Conservation (phyloP, 164 flowering plant genomes). For the Sextonia rubra region DNA sequence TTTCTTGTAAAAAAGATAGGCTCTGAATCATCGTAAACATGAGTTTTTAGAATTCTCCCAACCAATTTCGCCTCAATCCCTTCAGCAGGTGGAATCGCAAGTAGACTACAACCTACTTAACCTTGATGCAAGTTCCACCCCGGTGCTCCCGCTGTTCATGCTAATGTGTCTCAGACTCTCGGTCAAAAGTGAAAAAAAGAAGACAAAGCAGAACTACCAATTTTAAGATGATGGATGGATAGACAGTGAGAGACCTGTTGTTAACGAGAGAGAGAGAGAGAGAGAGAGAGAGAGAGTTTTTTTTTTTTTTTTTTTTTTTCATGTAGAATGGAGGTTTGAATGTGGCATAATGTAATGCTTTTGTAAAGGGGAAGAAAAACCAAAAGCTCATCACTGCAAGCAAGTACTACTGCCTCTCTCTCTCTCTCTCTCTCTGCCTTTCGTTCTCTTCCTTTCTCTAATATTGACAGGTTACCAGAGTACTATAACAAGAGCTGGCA, state of each 20-base stretch:
- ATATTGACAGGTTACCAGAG: slow-evolving; percentile 5
- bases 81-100: too few species aligned
- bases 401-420: slow-evolving; percentile 1
- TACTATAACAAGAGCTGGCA: slow-evolving; percentile 27
- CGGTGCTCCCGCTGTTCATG: too few species aligned
- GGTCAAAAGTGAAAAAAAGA: too few species aligned
- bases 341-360: background rate
- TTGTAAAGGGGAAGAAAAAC: background rate
- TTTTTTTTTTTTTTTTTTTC: too few species aligned
- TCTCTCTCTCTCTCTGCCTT: background rate
- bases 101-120: too few species aligned
- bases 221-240: background rate
- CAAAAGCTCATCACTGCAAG: background rate
- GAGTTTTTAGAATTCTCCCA: too few species aligned
- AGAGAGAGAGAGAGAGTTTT: background rate
- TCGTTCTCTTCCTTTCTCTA: background rate
- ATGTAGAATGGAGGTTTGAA: background rate
- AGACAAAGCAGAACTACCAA: too few species aligned
- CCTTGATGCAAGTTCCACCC: too few species aligned
- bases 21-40: too few species aligned
- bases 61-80: too few species aligned
- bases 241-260: background rate
- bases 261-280: background rate
- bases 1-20: too few species aligned
- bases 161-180: too few species aligned